Conservation (phyloP, 164 flowering plant genomes). For the Brasenia schreberi region DNA sequence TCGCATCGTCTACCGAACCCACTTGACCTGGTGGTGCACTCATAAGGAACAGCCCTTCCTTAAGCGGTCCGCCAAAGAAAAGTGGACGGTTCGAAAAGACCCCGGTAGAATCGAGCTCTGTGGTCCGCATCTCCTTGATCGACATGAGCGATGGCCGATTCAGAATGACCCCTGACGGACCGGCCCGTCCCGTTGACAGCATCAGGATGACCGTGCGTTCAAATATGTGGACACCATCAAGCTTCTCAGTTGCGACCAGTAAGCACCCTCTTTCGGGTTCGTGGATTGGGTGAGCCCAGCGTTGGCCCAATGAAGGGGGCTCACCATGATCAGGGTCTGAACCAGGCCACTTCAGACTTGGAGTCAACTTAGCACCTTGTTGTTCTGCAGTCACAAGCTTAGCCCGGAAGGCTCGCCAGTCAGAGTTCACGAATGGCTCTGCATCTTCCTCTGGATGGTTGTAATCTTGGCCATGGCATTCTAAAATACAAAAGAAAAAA, state of each 20-base stretch:
- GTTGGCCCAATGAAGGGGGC: slow-evolving; percentile 24
- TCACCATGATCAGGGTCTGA: slow-evolving; percentile 7
- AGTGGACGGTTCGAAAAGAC: slow-evolving; percentile 55
- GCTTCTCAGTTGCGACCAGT: slow-evolving; percentile 79
- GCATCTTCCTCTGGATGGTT: slow-evolving; percentile 16
- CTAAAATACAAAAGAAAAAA: neutral
- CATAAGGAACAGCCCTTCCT: slow-evolving; percentile 46
- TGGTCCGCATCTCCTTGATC: slow-evolving; percentile 62
- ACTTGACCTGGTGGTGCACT: slow-evolving; percentile 12
- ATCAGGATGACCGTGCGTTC: slow-evolving; percentile 72
- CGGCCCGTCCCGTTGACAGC: slow-evolving; percentile 52
- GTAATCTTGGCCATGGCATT: neutral
- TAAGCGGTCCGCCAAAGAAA: slow-evolving; percentile 83
- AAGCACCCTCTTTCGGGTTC: slow-evolving; percentile 87
- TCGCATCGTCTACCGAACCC: slow-evolving; percentile 19
- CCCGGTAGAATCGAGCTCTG: slow-evolving; percentile 33
- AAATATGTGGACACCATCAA: slow-evolving; percentile 91
- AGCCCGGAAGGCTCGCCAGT: slow-evolving; percentile 86
- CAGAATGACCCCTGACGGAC: slow-evolving; percentile 81
- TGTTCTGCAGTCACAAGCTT: slow-evolving; percentile 37
- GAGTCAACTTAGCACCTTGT: slow-evolving; percentile 10
- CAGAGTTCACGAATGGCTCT: slow-evolving; percentile 17
- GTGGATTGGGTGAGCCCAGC: slow-evolving; percentile 69
- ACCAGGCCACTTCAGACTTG: slow-evolving; percentile 19
- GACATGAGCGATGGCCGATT: slow-evolving; percentile 92